Conservation (phyloP, 108 stramenopile species). For the Stephanodiscus minutulus region DNA sequence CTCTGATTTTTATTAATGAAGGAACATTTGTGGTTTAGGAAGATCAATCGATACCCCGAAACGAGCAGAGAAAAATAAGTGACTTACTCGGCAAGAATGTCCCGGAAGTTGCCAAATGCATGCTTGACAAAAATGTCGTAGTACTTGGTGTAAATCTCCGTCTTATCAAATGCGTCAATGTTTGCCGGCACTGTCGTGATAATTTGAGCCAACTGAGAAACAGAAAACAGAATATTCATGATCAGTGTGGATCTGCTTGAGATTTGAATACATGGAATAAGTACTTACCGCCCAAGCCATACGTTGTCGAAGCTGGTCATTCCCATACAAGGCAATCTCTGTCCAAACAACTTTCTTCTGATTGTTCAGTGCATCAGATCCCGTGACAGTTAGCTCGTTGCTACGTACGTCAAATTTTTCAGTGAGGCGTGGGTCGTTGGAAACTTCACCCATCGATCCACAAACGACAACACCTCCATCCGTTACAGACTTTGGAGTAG, state of each 20-base stretch:
- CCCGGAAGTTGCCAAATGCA: slow-evolving; percentile 77
- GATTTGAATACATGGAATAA: too few relatives aligned
- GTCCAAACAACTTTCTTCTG: slow-evolving; percentile 50
- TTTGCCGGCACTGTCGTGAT: slow-evolving; percentile 30
- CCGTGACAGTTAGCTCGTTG: slow-evolving; percentile 7
- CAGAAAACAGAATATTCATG: too few relatives aligned
- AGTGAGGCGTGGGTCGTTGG: slow-evolving; percentile 48
- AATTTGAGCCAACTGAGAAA: slow-evolving; percentile 33
- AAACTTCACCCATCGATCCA: slow-evolving; percentile 60
- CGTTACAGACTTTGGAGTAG: neutral
- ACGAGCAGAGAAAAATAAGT: neutral
- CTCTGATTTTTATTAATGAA: neutral
- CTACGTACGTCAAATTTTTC: slow-evolving; percentile 34
- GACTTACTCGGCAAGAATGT: slow-evolving; percentile 63
- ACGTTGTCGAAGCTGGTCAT: slow-evolving; percentile 78
- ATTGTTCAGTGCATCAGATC: slow-evolving; percentile 14
- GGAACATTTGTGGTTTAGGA: neutral
- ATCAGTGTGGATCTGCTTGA: too few relatives aligned
- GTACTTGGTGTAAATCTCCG: slow-evolving; percentile 42
- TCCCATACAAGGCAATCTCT: slow-evolving; percentile 29
- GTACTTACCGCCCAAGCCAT: slow-evolving; percentile 88
- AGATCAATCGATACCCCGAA: neutral
- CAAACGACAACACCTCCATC: slow-evolving; percentile 49
- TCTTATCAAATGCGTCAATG: slow-evolving; percentile 26
- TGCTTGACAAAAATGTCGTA: slow-evolving; percentile 70